Base-by-base conservation (phyloP, 441 rosid species). In the Mallotus repandus region DNA sequence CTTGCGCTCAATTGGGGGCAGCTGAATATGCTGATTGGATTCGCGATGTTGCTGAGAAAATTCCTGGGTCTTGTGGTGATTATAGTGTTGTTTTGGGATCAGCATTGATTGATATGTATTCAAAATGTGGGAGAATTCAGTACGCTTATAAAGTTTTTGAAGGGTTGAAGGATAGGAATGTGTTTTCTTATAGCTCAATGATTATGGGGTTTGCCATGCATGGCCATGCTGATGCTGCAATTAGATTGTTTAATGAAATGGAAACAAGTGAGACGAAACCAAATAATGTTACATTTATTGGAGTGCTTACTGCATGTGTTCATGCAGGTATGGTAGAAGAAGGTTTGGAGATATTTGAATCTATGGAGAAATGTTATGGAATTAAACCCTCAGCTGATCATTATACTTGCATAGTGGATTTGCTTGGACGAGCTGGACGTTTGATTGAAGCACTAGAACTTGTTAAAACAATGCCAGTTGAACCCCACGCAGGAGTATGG, bases 151-250 rank as follows among this genome's bases (percentile, higher is more conserved):
- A 74, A 66, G 81, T 88, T 74, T 94, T 94, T 73, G 70, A 61
- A 50, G 80, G 69, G 12, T 86, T 90, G 91, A 81, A 82, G 59
- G 80, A 81, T 63, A 89, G 80, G 74, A 92, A 92, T 55, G 94
- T 92, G 16, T 89, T 83, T 71, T 81, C 98, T 49, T 92, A 92
- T 69, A 92, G 94, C 75, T 94, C 96, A 4, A 92, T 92, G 96
- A 91, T 94, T 35, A 74, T 84, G 63, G 99, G 97, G 63, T 87
- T 92, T 41, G 97, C 94, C 5, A 80, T 82, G 71, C 94, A 94
- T 46, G 99, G 99, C 2, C 82, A 70, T 69, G 87, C 89, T 60
- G 76, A 66, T 49, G 91, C 83, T 49, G 96, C 94, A 12, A 49
- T 89, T 61, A 77, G 83, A 49, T 70, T 94, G 74, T 92, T 92